These are phyloP conservation scores for Trichoderma sp. DNA, from an alignment of 2,329 filamentous ascomycete genomes.

Conservation along the genomic window DNA sequence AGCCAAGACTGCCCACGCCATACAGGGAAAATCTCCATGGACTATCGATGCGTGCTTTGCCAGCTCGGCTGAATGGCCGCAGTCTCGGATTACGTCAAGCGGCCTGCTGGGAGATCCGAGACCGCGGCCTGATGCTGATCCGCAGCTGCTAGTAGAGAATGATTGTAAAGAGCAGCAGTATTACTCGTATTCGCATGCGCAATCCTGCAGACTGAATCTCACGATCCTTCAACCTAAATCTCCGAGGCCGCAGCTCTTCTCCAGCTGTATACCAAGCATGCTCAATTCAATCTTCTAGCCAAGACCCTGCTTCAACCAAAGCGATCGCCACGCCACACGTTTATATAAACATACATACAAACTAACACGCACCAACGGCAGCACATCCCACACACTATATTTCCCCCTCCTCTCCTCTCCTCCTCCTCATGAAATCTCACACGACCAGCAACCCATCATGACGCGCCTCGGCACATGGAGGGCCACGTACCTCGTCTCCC, in stretches of 20 bases:
- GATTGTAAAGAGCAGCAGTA: background rate
- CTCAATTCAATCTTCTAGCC: background rate
- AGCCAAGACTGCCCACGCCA: conserved; percentile 9
- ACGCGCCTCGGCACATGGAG: conserved; percentile 43
- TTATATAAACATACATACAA: background rate
- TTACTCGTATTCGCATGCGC: background rate
- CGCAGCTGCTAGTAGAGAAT: too few species aligned
- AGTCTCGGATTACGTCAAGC: background rate
- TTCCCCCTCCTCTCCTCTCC: background rate
- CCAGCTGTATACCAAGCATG: background rate
- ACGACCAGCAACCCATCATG: conserved; percentile 27
- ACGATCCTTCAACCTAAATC: background rate
- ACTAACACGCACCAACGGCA: background rate
- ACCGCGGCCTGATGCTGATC: background rate
- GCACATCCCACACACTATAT: background rate
- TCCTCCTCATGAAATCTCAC: conserved; percentile 3
- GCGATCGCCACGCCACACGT: background rate
- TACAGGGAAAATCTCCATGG: background rate
- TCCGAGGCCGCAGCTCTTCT: background rate
- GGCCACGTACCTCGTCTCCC: conserved; percentile 44
- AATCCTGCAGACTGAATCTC: background rate
- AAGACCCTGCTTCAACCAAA: background rate
- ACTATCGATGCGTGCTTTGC: background rate
- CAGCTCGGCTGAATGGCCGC: conserved; percentile 4
- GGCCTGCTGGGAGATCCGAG: background rate